Evolutionary conservation across 306 rosid species (phyloP).

Genomic region (Quercus bicolor): DNA sequence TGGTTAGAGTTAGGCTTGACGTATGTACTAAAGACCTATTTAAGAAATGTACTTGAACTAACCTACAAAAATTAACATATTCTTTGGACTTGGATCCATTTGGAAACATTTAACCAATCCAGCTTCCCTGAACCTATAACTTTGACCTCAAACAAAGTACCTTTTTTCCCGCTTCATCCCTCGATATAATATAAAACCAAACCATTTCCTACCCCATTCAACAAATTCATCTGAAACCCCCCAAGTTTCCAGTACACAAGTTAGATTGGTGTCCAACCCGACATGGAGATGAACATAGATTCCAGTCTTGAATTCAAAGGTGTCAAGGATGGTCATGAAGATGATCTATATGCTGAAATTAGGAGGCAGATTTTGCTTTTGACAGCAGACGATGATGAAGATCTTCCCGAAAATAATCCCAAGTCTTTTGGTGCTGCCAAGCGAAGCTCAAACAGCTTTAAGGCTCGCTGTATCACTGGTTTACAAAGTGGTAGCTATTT

Average conservation of each 20-base stretch:
- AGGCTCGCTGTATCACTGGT: neutral
- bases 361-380: slow-evolving; percentile 59
- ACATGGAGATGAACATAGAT: slow-evolving; percentile 28
- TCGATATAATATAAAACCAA: slow-evolving; percentile 24
- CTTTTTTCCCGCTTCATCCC: neutral
- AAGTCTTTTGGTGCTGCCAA: neutral
- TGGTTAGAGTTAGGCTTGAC: slow-evolving; percentile 20
- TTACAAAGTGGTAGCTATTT: slow-evolving; percentile 5
- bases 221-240: neutral
- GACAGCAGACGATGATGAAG: slow-evolving; percentile 50
- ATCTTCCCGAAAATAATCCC: neutral
- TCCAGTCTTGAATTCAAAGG: slow-evolving; percentile 27
- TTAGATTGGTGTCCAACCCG: slow-evolving; percentile 2
- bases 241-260: neutral
- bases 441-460: neutral
- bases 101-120: slow-evolving; percentile 2
- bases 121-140: slow-evolving; percentile 14
- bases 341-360: slow-evolving; percentile 58
- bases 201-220: slow-evolving; percentile 9
- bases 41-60: slow-evolving; percentile 23
- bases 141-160: slow-evolving; percentile 28
- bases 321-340: slow-evolving; percentile 38
- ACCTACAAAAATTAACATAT: slow-evolving; percentile 38
- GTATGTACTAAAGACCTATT: neutral
- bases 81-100: slow-evolving; percentile 41